Evolutionary conservation across 208 protist species (phyloP), one percentile per base, ranked within the genome.

Genomic region (Trypanosoma platydactyli): DNA sequence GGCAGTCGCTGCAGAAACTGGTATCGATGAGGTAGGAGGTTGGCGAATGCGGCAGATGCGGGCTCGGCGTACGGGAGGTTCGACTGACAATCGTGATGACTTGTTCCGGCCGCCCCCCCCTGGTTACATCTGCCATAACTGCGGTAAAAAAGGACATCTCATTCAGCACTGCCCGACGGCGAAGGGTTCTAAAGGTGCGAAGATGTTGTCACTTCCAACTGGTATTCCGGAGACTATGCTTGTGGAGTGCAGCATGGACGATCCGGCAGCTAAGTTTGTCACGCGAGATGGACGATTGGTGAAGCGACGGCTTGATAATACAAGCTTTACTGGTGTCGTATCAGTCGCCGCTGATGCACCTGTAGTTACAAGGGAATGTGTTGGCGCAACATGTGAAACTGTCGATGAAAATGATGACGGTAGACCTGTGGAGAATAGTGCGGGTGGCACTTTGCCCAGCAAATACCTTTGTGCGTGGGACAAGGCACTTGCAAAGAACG

Each of bases 61-160:
- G 25, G 42, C 20, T 24, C 51, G 72, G 5, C 24, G 40, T 22
- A 60, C 64, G 22, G 64, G 59, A 49, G 53, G 46, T 44, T 29
- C 44, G 15, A 74, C 58, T 4, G 49, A 72, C 3, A 64, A 61
- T 40, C 53, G 72, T 16, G 71, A 79, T 13, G 81, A 86, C 11
- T 79, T 64, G 55, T 92, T 93, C 60, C 77, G 75, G 2, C 83
- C 84, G 0, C 90, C 90, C 7, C 86, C 85, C 24, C 75, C 72
- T 51, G 77, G 71, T 9, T 95, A 95, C 72, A 87, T 95, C 41
- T 95, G 90, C 68, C 86, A 95, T 75, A 94, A 92, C 77, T 95
- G 90, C 53, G 90, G 90, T 35, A 93, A 94, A 48, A 72, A 72
- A 25, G 90, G 90, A 2, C 90, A 95, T 58, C 63, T 84, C 7